Conservation (phyloP, 164 flowering plant species). For the Paratinospora sagittata region DNA sequence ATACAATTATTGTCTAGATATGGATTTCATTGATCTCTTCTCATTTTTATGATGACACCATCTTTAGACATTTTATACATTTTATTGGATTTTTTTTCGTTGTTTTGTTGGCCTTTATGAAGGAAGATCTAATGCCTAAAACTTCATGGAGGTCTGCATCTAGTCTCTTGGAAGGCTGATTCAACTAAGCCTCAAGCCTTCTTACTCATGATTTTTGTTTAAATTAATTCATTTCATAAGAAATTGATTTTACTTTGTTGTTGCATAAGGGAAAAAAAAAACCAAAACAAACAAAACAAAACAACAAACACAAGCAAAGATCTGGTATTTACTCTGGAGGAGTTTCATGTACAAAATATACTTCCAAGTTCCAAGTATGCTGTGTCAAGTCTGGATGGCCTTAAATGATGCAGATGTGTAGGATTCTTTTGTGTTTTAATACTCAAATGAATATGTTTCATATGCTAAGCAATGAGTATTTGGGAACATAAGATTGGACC, state of each 20-base stretch:
- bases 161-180: neutral
- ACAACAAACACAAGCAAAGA: neutral
- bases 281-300: no score
- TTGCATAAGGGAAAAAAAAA: no score
- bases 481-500: neutral
- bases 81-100: neutral
- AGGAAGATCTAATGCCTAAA: neutral
- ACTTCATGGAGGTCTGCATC: neutral
- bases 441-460: neutral
- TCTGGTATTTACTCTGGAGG: neutral
- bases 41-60: neutral
- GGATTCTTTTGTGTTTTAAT: neutral
- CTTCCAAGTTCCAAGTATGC: no score
- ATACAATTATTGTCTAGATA: neutral
- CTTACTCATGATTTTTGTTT: neutral
- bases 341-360: no score
- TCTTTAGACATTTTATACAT: neutral
- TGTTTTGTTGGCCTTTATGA: no score
- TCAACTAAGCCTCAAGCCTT: neutral
- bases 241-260: no score
- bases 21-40: neutral
- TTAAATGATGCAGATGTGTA: neutral
- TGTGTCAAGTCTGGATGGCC: neutral
- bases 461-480: neutral
- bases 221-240: no score